Evolutionary conservation across 23 red algal species (phyloP), one percentile per base, ranked within the genome.

Genomic region (Agarophyton chilense): DNA sequence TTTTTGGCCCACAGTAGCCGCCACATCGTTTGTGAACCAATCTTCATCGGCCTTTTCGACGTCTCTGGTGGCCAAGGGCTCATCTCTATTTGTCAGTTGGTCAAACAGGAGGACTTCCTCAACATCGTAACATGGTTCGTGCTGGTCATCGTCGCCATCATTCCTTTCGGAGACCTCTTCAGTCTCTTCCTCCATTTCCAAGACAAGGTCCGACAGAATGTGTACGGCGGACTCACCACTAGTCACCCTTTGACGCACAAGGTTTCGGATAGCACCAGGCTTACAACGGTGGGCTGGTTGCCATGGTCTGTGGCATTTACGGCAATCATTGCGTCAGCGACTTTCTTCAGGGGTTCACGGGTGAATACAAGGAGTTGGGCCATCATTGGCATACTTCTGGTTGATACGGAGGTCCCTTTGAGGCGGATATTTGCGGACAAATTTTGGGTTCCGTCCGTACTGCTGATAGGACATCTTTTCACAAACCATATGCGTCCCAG

Each of bases 381-480:
- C n/a, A n/a, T n/a, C n/a, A n/a, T n/a, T n/a, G n/a, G n/a, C n/a
- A n/a, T n/a, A n/a, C n/a, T n/a, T n/a, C n/a, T n/a, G n/a, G n/a
- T n/a, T 2, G 61, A 66, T 28, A 19, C 56, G 24, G 4, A 14
- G 2, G 14, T 24, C 24, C 61, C 61, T 33, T 66, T 24, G 61
- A 16, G 44, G 45, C 13, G 52, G 50, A 36, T 90, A 34, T 44
- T 79, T 78, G 24, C 58, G 86, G 17, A 90, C 47, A 36, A 43
- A 51, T n/a, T 71, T 78, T 29, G 86, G 68, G 65, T 90, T 65
- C 12, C 86, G 86, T 13, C 86, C 68, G 40, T 90, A 90, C 71
- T 54, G 51, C 47, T 90, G 86, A 49, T 47, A 78, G 47, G 79
- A 62, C 8, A 32, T 87, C 29, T 52, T 50, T 38, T 46, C 53